phyloP scores from a whole-genome alignment of 257 asterid species.

The Gentiana dahurica region DNA sequence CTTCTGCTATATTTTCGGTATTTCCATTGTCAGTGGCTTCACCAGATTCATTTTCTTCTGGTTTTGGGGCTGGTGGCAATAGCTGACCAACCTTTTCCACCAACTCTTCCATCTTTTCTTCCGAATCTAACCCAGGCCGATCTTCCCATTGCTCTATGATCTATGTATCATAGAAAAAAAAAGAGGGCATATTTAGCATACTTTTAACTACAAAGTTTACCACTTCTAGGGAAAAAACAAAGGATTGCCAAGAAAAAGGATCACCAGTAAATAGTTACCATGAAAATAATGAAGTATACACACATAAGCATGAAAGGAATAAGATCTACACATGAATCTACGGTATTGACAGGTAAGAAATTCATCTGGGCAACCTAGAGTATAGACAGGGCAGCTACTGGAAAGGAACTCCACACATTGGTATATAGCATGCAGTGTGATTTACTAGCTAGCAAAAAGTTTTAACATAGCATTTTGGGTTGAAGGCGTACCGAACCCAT shows the following conservation, averaged over 20 bases:
- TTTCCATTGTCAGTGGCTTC: constrained; percentile 15
- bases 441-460: constrained; percentile 1
- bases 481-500: constrained; percentile 40
- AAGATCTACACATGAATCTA: too few species aligned
- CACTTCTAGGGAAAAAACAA: background rate
- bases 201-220: background rate
- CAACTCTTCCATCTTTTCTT: constrained; percentile 28
- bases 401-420: background rate
- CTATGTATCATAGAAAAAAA: constrained; percentile 16
- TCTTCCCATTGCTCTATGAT: constrained; percentile 38
- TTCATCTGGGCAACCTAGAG: too few species aligned
- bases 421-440: background rate
- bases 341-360: background rate
- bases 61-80: constrained; percentile 44
- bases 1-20: constrained; percentile 14
- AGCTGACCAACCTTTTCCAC: constrained; percentile 26
- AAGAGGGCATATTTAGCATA: background rate
- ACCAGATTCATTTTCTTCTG: constrained; percentile 13
- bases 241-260: background rate
- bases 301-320: background rate
- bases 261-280: too few species aligned
- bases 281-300: background rate
- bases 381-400: background rate
- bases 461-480: background rate
- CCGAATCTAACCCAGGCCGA: constrained; percentile 25